Evolutionary conservation across 805 yeast species (phyloP).

Genomic region (Zygosaccharomyces gambellarensis): DNA sequence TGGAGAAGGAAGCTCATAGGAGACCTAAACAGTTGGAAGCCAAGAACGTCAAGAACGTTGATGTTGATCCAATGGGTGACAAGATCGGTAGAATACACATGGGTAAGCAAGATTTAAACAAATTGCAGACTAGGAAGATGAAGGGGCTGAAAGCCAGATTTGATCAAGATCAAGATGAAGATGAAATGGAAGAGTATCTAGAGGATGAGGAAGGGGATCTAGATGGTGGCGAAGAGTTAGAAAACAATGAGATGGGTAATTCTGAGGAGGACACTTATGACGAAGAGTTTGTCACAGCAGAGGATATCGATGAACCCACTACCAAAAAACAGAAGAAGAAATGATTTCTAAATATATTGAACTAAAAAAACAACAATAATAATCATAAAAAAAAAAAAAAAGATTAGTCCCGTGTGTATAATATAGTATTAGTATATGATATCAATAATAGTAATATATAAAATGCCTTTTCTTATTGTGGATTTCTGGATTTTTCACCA

Average conservation of each 20-base stretch:
- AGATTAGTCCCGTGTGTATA: not conserved
- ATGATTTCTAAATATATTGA: not conserved
- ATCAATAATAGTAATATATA: conserved; percentile 15
- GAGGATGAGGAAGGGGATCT: conserved; percentile 40
- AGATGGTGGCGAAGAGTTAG: conserved; percentile 21
- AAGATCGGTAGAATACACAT: conserved; percentile 94
- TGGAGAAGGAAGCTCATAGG: conserved; percentile 83
- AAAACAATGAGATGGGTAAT: conserved; percentile 10
- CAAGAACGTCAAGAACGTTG: conserved; percentile 82
- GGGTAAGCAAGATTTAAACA: conserved; percentile 88
- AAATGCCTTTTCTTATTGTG: conserved; percentile 1
- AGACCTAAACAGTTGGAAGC: conserved; percentile 77
- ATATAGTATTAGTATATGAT: not conserved
- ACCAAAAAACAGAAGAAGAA: conserved; percentile 30
- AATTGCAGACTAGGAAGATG: conserved; percentile 96
- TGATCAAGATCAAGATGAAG: conserved; percentile 64
- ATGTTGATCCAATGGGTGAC: conserved; percentile 87
- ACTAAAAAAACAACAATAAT: not conserved
- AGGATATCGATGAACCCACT: conserved; percentile 32
- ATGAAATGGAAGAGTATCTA: conserved; percentile 46
- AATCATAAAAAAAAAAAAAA: not conserved
- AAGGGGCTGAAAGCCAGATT: conserved; percentile 88
- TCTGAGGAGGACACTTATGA: conserved; percentile 26
- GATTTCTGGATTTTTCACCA: conserved; percentile 32
- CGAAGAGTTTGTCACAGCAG: conserved; percentile 35